Conservation (phyloP, 768 basidiomycete species). For the Neoboletus brunneissimus region DNA sequence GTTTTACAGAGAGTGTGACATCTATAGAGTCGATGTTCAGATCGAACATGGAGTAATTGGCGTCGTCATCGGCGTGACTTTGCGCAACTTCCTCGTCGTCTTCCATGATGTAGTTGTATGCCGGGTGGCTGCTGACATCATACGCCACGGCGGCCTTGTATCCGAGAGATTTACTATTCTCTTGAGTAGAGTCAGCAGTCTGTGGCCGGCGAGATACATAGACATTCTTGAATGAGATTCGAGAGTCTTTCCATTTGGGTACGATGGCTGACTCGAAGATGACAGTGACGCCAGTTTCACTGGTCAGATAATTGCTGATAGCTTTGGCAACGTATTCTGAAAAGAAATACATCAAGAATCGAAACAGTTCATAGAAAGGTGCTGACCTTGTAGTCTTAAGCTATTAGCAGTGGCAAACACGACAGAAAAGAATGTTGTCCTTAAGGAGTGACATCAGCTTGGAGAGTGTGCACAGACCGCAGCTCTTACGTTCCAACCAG, state of each 20-base stretch:
- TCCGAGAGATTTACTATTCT: slow-evolving; percentile 29
- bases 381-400: slow-evolving; percentile 74
- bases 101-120: slow-evolving; percentile 58
- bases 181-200: slow-evolving; percentile 14
- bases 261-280: slow-evolving; percentile 98
- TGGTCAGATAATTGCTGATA: slow-evolving; percentile 90
- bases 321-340: slow-evolving; percentile 80
- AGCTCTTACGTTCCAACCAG: slow-evolving; percentile 65
- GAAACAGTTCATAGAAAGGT: not conserved
- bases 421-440: slow-evolving; percentile 95
- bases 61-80: slow-evolving; percentile 47
- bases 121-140: slow-evolving; percentile 75
- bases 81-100: slow-evolving; percentile 48
- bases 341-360: slow-evolving; percentile 6
- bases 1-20: slow-evolving; percentile 84
- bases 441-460: slow-evolving; percentile 25
- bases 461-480: not conserved
- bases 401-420: slow-evolving; percentile 88
- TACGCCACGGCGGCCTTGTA: slow-evolving; percentile 66
- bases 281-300: slow-evolving; percentile 89
- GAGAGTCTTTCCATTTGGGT: slow-evolving; percentile 95
- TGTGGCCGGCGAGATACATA: slow-evolving; percentile 81
- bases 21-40: slow-evolving; percentile 93
- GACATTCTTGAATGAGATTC: slow-evolving; percentile 95
- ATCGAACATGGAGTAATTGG: slow-evolving; percentile 89